Evolutionary conservation across 2,329 filamentous ascomycete genomes (phyloP).

Genomic region (Tolypocladium inflatum): DNA sequence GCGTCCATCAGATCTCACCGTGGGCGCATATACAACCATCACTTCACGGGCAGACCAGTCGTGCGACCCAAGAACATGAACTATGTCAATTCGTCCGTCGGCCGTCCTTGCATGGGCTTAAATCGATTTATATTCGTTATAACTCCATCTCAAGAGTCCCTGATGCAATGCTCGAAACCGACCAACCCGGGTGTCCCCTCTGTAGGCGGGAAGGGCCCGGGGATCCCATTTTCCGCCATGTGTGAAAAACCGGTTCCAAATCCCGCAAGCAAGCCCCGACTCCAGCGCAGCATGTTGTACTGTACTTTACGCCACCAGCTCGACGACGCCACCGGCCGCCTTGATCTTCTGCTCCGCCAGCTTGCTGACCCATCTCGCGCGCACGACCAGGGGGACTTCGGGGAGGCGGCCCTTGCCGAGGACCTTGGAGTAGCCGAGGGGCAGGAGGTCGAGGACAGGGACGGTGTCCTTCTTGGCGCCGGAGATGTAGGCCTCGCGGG

Average conservation of each 20-base stretch:
- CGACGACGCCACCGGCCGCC: conserved; percentile 89
- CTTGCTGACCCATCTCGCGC: conserved; percentile 89
- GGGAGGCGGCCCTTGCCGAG: conserved; percentile 97
- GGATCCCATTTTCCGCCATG: conserved; percentile 8
- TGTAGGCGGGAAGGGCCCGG: conserved; percentile 4
- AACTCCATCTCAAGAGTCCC: conserved; percentile 27
- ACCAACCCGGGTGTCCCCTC: conserved; percentile 21
- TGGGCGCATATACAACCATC: neutral
- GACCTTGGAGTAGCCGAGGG: conserved; percentile 96
- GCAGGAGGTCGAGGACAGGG: conserved; percentile 94
- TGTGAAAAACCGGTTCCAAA: conserved; percentile 8
- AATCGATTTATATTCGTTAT: conserved; percentile 31
- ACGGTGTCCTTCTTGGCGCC: conserved; percentile 79
- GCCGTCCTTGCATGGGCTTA: conserved; percentile 17
- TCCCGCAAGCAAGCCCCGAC: conserved; percentile 1
- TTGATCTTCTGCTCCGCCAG: conserved; percentile 99
- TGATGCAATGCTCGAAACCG: conserved; percentile 33
- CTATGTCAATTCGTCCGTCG: neutral
- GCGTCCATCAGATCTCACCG: no score
- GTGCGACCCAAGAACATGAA: neutral
- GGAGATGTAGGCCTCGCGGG: conserved; percentile 83
- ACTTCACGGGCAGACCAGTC: neutral
- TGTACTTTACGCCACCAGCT: conserved; percentile 71
- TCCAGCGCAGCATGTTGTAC: conserved; percentile 2
- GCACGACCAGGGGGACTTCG: conserved; percentile 86